Conservation (phyloP, 1,284 basidiomycete species). For the Apiotrichum akiyoshidainum region DNA sequence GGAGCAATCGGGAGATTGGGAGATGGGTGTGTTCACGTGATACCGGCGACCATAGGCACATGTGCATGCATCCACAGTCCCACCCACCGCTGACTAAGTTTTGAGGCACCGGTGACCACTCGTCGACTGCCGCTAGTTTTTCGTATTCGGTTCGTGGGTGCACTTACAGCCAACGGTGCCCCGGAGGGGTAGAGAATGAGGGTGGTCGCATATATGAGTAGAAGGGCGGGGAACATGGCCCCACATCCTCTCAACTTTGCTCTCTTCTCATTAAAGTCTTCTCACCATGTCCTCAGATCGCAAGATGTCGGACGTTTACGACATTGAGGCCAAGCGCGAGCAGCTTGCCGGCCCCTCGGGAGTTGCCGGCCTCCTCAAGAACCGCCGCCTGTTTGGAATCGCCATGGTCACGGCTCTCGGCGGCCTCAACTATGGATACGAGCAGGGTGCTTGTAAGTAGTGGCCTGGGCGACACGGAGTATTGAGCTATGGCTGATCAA, state of each 20-base stretch:
- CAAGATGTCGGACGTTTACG: background rate
- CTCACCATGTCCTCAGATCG: background rate
- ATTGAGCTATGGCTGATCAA: background rate
- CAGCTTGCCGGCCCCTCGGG: conserved; percentile 19
- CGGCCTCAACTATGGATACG: conserved; percentile 25
- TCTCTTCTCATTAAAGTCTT: background rate
- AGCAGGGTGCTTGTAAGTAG: conserved; percentile 16
- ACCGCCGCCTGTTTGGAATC: conserved; percentile 20
- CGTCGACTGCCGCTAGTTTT: background rate
- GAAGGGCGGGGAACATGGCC: background rate
- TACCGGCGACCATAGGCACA: too few relatives aligned
- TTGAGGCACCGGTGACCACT: background rate
- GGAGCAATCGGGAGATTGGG: too few relatives aligned
- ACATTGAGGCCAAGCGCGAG: conserved; percentile 11
- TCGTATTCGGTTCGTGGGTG: background rate
- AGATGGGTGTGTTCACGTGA: too few relatives aligned
- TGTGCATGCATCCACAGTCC: too few relatives aligned
- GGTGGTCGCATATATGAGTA: background rate
- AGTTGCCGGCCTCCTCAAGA: conserved; percentile 20
- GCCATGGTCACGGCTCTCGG: conserved; percentile 22
- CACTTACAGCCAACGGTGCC: background rate
- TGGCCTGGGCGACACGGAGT: too few relatives aligned
- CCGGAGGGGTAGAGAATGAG: background rate
- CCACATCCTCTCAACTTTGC: background rate
- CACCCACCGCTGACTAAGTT: too few relatives aligned